Base-by-base conservation (phyloP, 2,329 filamentous ascomycete genomes). In the Gyromitra esculenta region DNA sequence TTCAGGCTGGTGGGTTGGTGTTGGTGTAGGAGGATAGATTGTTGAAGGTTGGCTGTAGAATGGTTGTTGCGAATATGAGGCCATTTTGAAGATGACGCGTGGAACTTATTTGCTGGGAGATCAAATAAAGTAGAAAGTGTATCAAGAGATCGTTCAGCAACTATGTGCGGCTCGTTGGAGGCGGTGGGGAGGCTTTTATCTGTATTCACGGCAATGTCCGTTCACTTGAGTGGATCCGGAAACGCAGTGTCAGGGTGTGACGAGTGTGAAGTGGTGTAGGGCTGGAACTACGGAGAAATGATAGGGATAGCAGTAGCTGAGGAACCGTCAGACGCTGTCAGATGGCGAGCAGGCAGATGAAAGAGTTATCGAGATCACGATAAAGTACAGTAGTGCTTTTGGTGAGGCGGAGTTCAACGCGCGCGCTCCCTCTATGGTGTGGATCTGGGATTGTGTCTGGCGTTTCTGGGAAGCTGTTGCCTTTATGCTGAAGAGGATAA, bases 21-120 rank as follows among this genome's bases (percentile, higher is more conserved):
- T 77, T 21, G 77, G 78, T n/a, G 78, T 78, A 41, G 77, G 76
- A n/a, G 73, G 75, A 65, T 77, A 77, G 59, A 63, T 75, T 60
- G 77, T 43, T 41, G 67, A 59, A n/a, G 76, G 76, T 52, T 78
- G 76, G 15, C 50, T 70, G 41, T 70, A 78, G 37, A 75, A 78
- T 11, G 75, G 48, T 43, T 73, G 77, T 11, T 78, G 75, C 9
- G 73, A 75, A 48, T 75, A 78, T 7, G 74, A 77, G 18, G 77
- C 77, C 77, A 78, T 78, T 54, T 75, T 37, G 56, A 48, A 18
- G 50, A n/a, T 43, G 64, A 66, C 41, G 48, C 59, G 59, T 65
- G 8, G 7, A 35, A 45, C 37, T 57, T 63, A 50, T 35, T 68
- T n/a, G 37, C 13, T 43, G 25, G n/a, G 39, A 25, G 15, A 15